A percentile compares a stretch with the other conserved stretches of the same genome.
phyloP scores from a whole-genome alignment of 768 basidiomycete species.

The Podaxis carcinomalis region DNA sequence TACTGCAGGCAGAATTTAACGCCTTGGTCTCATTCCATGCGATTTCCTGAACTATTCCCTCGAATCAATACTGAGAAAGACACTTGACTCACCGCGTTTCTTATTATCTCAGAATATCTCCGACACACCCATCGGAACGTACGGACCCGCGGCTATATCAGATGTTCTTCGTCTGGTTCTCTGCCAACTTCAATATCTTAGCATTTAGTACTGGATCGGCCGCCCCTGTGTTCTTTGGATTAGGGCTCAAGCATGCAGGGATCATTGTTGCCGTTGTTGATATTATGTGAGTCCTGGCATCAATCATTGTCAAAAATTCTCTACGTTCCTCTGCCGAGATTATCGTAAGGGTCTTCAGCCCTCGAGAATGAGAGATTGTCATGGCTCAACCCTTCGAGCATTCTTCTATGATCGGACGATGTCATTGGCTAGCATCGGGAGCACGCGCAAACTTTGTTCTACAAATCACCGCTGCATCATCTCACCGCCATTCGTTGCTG shows the following conservation, averaged over 20 bases:
- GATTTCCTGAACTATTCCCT: background rate
- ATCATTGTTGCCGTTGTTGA: conserved; percentile 42
- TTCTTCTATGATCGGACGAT: background rate
- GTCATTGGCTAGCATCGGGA: background rate
- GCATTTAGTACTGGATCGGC: conserved; percentile 59
- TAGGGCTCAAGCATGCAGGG: conserved; percentile 49
- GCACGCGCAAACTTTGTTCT: background rate
- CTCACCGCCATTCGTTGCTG: background rate
- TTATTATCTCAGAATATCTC: conserved; percentile 39
- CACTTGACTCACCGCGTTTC: background rate
- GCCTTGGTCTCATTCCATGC: background rate
- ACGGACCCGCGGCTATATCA: conserved; percentile 58
- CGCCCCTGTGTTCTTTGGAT: conserved; percentile 52
- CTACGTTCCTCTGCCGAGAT: too few relatives aligned
- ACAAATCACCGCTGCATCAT: background rate
- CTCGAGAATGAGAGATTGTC: background rate
- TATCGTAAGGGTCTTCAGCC: background rate
- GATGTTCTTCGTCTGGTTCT: conserved; percentile 71
- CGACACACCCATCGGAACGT: conserved; percentile 45
- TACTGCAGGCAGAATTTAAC: background rate
- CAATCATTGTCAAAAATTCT: too few relatives aligned
- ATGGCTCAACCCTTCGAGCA: background rate
- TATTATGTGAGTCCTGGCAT: conserved; percentile 29
- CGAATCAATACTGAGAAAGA: background rate
- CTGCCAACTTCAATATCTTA: conserved; percentile 63